Conservation (phyloP, 78 protist genomes). For the Paulinella micropora region DNA sequence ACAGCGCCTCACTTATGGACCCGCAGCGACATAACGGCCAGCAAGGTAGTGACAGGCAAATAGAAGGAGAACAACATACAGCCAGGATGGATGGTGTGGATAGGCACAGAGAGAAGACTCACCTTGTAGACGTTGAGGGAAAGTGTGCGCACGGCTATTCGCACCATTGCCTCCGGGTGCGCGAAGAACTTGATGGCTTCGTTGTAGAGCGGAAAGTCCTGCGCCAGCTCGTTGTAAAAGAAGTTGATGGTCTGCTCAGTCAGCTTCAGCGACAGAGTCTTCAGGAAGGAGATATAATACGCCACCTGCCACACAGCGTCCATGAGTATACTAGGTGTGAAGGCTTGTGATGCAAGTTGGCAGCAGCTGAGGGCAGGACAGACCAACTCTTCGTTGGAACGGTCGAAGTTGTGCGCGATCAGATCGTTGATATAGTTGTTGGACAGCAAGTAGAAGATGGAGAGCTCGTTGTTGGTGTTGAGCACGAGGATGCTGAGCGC, state of each 20-base stretch:
- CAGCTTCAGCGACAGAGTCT: constrained; percentile 61
- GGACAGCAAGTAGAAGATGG: constrained; percentile 36
- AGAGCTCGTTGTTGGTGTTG: constrained; percentile 34
- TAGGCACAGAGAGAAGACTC: too few species aligned
- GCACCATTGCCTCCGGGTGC: constrained; percentile 69
- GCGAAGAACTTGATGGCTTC: constrained; percentile 76
- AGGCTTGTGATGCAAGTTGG: too few species aligned
- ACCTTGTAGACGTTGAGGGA: constrained; percentile 62
- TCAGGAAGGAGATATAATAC: constrained; percentile 66
- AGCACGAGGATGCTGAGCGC: constrained; percentile 50
- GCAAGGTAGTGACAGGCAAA: too few species aligned
- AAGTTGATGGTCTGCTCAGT: constrained; percentile 50
- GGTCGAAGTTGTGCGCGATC: constrained; percentile 57
- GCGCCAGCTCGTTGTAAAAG: constrained; percentile 54
- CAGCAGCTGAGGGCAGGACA: too few species aligned
- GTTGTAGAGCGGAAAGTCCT: constrained; percentile 71
- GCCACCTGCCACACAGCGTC: too few species aligned
- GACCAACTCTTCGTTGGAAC: constrained; percentile 60
- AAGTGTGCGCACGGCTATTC: constrained; percentile 71
- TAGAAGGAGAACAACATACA: too few species aligned
- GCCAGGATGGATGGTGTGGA: too few species aligned
- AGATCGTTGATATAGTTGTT: constrained; percentile 66
- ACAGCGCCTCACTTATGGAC: too few species aligned
- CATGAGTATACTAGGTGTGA: too few species aligned
- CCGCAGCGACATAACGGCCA: too few species aligned